These are phyloP conservation scores for Citrus hindsii DNA, from an alignment of 345 rosid genomes.

Conservation along the genomic window DNA sequence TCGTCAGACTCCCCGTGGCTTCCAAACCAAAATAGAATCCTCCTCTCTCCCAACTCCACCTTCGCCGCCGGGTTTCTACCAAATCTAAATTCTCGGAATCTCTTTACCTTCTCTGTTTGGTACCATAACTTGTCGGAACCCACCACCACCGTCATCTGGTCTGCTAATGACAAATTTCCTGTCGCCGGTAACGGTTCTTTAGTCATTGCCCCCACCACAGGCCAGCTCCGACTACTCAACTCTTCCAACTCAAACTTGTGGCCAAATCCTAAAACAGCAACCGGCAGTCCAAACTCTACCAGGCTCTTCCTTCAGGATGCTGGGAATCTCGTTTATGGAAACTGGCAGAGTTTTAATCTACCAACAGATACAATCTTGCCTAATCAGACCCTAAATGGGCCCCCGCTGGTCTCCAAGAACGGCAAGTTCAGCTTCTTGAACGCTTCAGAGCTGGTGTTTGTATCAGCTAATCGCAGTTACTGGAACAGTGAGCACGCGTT, in stretches of 20 bases:
- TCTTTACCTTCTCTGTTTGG: conserved; percentile 51
- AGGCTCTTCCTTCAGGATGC: conserved; percentile 22
- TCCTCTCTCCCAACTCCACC: conserved; percentile 40
- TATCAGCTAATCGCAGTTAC: conserved; percentile 12
- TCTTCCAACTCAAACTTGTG: conserved; percentile 29
- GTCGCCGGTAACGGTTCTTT: conserved; percentile 21
- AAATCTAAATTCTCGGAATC: conserved; percentile 13
- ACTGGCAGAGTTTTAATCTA: conserved; percentile 37
- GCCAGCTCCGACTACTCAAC: conserved; percentile 29
- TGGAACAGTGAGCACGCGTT: conserved; percentile 22
- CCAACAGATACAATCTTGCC: conserved; percentile 55
- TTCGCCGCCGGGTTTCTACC: conserved; percentile 57
- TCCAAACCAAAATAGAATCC: conserved; percentile 33
- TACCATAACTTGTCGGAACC: conserved; percentile 23
- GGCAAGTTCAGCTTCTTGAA: conserved; percentile 38
- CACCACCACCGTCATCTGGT: conserved; percentile 38
- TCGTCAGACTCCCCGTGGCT: conserved; percentile 39
- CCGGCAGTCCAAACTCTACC: conserved; percentile 26
- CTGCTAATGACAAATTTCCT: conserved; percentile 22
- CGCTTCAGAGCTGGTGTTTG: conserved; percentile 16
- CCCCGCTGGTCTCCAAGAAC: conserved; percentile 26
- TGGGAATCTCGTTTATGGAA: conserved; percentile 42
- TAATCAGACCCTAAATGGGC: conserved; percentile 21
- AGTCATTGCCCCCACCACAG: conserved; percentile 20
- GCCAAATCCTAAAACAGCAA: neutral